A percentile compares a stretch with the other conserved stretches of the same genome.
phyloP scores from a whole-genome alignment of 306 rosid genomes.

The Abrus pulchellus region DNA sequence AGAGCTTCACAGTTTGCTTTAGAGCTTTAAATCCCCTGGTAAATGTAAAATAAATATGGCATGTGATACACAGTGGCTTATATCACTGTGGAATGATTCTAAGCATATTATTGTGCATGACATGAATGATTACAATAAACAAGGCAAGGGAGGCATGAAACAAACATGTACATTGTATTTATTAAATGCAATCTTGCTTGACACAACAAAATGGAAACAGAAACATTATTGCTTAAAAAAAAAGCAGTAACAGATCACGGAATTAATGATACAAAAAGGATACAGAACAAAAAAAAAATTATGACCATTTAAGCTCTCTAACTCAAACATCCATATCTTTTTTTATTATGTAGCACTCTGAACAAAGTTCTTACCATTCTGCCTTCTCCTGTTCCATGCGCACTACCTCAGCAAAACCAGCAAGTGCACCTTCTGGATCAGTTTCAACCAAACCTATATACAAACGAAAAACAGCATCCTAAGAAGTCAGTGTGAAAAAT shows the following conservation, averaged over 20 bases:
- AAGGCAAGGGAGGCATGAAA: constrained; percentile 23
- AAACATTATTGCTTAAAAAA: not conserved
- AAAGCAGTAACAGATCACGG: constrained; percentile 8
- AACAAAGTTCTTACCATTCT: constrained; percentile 72
- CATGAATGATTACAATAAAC: constrained; percentile 20
- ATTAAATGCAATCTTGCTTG: constrained; percentile 28
- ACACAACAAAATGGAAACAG: constrained; percentile 39
- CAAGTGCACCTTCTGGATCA: constrained; percentile 91
- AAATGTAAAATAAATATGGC: constrained; percentile 41
- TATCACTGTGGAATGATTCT: constrained; percentile 17
- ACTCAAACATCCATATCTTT: constrained; percentile 11
- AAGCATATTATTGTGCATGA: constrained; percentile 15
- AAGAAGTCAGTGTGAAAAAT: constrained; percentile 18
- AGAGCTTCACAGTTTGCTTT: constrained; percentile 96
- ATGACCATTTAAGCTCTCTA: not conserved
- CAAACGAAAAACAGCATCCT: constrained; percentile 28
- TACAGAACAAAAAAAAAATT: constrained; percentile 6
- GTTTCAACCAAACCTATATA: constrained; percentile 86
- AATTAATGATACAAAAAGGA: constrained; percentile 33
- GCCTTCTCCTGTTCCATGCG: constrained; percentile 95
- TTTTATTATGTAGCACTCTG: constrained; percentile 24
- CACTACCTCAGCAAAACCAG: constrained; percentile 91
- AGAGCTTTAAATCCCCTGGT: constrained; percentile 97
- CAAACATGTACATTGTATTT: constrained; percentile 20
- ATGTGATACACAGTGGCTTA: constrained; percentile 10